Conservation (phyloP, 2,329 filamentous ascomycete species). For the Fusarium begoniae region DNA sequence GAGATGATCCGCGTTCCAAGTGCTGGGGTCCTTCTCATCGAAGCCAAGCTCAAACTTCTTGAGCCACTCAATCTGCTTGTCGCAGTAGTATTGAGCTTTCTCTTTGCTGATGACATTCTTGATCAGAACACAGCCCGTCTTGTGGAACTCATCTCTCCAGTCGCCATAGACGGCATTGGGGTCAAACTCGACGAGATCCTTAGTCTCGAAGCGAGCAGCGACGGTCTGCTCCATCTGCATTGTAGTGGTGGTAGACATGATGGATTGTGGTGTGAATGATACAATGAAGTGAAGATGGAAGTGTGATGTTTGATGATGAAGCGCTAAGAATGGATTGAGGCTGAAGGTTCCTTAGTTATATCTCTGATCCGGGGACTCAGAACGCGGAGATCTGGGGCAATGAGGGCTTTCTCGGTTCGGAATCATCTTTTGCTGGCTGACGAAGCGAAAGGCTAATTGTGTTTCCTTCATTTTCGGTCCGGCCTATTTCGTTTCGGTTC, state of each 20-base stretch:
- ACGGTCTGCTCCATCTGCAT: constrained; percentile 31
- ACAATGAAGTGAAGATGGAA: neutral
- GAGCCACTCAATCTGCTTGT: constrained; percentile 39
- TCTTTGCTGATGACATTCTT: constrained; percentile 38
- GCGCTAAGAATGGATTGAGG: constrained; percentile 21
- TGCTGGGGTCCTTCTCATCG: constrained; percentile 33
- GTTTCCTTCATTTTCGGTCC: neutral
- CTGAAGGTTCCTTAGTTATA: constrained; percentile 31
- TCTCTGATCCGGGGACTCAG: neutral
- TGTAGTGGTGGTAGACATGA: constrained; percentile 22
- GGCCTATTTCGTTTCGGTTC: constrained; percentile 11
- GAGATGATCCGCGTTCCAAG: constrained; percentile 34
- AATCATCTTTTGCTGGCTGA: neutral
- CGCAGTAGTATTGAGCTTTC: constrained; percentile 35
- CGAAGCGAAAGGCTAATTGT: neutral
- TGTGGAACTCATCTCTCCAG: constrained; percentile 38
- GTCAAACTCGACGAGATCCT: constrained; percentile 36
- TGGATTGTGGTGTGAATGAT: neutral
- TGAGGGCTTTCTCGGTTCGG: constrained; percentile 1
- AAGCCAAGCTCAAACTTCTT: constrained; percentile 39
- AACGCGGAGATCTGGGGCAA: constrained; percentile 1
- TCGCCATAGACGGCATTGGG: constrained; percentile 31
- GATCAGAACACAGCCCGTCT: constrained; percentile 36
- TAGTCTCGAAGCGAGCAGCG: constrained; percentile 34
- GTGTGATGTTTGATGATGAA: constrained; percentile 20